Conservation (phyloP, 2,329 filamentous ascomycete genomes). For the Aspergillus sp. region DNA sequence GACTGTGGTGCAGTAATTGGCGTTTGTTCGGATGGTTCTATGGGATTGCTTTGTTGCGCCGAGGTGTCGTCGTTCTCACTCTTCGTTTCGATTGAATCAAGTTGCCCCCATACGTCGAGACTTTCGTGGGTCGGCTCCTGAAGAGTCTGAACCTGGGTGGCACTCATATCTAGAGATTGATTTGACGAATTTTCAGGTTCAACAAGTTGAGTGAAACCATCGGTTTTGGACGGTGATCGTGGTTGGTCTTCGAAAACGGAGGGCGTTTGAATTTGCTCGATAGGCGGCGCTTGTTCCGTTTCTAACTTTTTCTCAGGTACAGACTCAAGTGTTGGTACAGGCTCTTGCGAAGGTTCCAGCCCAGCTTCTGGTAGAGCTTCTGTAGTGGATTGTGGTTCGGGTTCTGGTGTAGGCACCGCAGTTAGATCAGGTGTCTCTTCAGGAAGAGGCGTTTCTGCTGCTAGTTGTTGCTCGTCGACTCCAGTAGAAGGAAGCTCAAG, state of each 20-base stretch:
- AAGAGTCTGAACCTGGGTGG: slow-evolving; percentile 16
- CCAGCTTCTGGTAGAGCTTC: slow-evolving; percentile 1
- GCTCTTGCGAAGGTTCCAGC: slow-evolving; percentile 4
- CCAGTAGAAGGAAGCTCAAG: slow-evolving; percentile 24
- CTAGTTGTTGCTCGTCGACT: slow-evolving; percentile 19
- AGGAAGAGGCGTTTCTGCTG: slow-evolving; percentile 10
- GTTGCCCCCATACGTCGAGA: slow-evolving; percentile 12
- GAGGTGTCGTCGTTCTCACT: slow-evolving; percentile 11
- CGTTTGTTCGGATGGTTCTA: slow-evolving; percentile 16
- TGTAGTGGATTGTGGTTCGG: slow-evolving; percentile 6
- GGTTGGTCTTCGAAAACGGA: slow-evolving; percentile 13
- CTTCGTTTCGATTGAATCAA: slow-evolving; percentile 8
- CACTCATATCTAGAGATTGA: slow-evolving; percentile 21
- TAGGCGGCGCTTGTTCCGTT: slow-evolving; percentile 20
- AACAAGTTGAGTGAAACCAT: slow-evolving; percentile 13
- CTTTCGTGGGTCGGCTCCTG: slow-evolving; percentile 16
- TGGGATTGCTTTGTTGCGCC: slow-evolving; percentile 8
- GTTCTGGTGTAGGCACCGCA: slow-evolving; percentile 1
- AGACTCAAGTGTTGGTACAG: slow-evolving; percentile 8
- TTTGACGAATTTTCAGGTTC: slow-evolving; percentile 13
- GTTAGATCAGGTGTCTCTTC: slow-evolving; percentile 6
- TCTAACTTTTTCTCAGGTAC: slow-evolving; percentile 15
- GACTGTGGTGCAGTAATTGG: slow-evolving; percentile 26
- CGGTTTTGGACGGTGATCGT: slow-evolving; percentile 14
- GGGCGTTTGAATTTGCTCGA: slow-evolving; percentile 15